phyloP scores from a whole-genome alignment of 2,329 filamentous ascomycete species.

The Thelonectria rubi region DNA sequence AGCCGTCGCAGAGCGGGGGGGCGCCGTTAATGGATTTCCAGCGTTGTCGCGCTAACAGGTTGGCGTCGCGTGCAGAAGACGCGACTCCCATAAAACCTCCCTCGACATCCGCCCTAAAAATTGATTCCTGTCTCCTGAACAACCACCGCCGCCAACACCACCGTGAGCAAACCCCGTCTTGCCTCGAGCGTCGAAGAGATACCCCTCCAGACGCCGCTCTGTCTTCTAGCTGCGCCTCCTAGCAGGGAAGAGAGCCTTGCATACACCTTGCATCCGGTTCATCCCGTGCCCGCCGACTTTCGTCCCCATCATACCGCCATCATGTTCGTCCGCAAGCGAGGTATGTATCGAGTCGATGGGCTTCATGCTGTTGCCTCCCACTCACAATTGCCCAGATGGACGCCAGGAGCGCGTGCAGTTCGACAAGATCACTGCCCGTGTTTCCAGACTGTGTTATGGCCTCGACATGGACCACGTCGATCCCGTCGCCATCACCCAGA shows the following conservation, averaged over 20 bases:
- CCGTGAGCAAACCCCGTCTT: constrained; percentile 26
- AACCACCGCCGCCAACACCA: constrained; percentile 30
- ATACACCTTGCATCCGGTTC: constrained; percentile 32
- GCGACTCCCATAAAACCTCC: constrained; percentile 51
- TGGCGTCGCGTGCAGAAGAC: constrained; percentile 48
- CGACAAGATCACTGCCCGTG: constrained; percentile 99
- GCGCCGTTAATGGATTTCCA: constrained; percentile 42
- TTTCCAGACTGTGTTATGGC: constrained; percentile 96
- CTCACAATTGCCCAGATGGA: constrained; percentile 74
- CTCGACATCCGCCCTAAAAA: constrained; percentile 37
- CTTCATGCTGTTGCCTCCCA: constrained; percentile 1
- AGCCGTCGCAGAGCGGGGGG: constrained; percentile 26
- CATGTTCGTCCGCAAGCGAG: constrained; percentile 72
- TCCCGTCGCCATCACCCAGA: constrained; percentile 97
- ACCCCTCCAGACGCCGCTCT: constrained; percentile 33
- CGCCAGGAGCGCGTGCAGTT: constrained; percentile 99
- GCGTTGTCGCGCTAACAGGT: constrained; percentile 46
- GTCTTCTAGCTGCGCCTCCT: constrained; percentile 37
- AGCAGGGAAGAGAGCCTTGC: constrained; percentile 40
- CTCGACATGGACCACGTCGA: constrained; percentile 95
- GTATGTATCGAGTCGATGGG: constrained; percentile 53
- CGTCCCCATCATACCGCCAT: constrained; percentile 44
- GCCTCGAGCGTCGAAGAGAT: constrained; percentile 22
- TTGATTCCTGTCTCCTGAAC: constrained; percentile 37
- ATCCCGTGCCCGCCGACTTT: constrained; percentile 33